A percentile compares a stretch with the other conserved stretches of the same genome.
Conservation (phyloP, 2,329 filamentous ascomycete genomes). For the Neofusicoccum parvum region DNA sequence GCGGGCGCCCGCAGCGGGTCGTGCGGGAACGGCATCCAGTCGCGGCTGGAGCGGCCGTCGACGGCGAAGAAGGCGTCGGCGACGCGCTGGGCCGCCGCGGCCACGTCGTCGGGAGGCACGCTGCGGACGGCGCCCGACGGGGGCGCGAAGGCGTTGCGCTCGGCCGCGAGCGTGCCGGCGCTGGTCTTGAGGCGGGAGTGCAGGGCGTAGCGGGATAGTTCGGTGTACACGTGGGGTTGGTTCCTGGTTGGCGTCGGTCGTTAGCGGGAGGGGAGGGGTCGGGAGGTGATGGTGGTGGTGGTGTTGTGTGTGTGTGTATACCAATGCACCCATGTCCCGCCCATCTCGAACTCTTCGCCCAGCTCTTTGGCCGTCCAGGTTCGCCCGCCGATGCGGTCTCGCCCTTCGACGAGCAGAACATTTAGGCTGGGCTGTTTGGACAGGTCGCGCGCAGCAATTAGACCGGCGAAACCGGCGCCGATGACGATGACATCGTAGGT, state of each 20-base stretch:
- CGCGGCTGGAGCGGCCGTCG: conserved; percentile 32
- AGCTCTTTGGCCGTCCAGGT: conserved; percentile 50
- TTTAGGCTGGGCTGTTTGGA: conserved; percentile 33
- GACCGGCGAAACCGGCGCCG: conserved; percentile 43
- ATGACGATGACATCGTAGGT: conserved; percentile 42
- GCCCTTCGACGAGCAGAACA: conserved; percentile 50
- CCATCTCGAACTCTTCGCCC: conserved; percentile 52
- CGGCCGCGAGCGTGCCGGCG: conserved; percentile 14
- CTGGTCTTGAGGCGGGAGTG: conserved; percentile 21
- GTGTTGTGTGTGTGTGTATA: background rate
- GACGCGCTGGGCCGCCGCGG: background rate
- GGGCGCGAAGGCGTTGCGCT: background rate
- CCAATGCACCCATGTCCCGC: conserved; percentile 55
- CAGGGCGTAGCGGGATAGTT: conserved; percentile 35
- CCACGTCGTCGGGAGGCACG: conserved; percentile 7
- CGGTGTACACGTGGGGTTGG: conserved; percentile 31
- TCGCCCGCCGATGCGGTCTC: conserved; percentile 53
- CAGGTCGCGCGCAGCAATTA: conserved; percentile 36
- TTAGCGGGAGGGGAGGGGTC: background rate
- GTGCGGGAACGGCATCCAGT: conserved; percentile 42
- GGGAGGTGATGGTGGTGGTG: background rate
- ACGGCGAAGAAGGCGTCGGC: conserved; percentile 33
- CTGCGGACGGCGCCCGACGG: background rate
- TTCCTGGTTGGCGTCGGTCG: background rate
- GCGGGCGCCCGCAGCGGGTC: conserved; percentile 33